Evolutionary conservation across 306 rosid species (phyloP).

Genomic region (Benincasa hispida): DNA sequence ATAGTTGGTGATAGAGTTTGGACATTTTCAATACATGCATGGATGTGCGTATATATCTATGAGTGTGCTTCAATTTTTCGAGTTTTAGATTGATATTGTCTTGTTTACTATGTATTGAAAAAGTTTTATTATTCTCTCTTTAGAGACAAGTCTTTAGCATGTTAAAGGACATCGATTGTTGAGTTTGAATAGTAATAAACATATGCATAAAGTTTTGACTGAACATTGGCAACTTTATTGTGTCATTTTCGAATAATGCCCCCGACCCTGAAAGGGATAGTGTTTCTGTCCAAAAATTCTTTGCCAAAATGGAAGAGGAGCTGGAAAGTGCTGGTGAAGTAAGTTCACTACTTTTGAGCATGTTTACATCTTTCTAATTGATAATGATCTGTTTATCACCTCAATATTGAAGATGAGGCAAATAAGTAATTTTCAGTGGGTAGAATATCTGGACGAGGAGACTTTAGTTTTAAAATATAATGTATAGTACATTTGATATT

Average conservation of each 20-base stretch:
- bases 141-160: background rate
- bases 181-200: background rate
- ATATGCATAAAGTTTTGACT: background rate
- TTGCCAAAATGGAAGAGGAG: constrained; percentile 83
- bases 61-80: background rate
- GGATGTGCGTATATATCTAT: background rate
- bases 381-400: background rate
- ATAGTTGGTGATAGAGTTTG: too few relatives aligned
- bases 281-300: constrained; percentile 63
- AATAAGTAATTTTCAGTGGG: background rate
- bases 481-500: background rate
- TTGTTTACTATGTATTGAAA: background rate
- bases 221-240: constrained; percentile 62
- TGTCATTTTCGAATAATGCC: constrained; percentile 72
- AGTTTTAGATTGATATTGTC: background rate
- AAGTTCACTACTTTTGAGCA: constrained; percentile 19
- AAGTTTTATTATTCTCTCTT: background rate
- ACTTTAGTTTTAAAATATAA: background rate
- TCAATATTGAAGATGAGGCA: background rate
- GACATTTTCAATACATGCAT: too few relatives aligned
- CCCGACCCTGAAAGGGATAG: constrained; percentile 88
- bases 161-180: background rate
- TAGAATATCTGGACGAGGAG: background rate
- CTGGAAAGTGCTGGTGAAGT: constrained; percentile 97
- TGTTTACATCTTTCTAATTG: background rate